These are phyloP conservation scores for Phlebopus sp. DNA, from an alignment of 1,284 basidiomycete species.

Conservation along the genomic window DNA sequence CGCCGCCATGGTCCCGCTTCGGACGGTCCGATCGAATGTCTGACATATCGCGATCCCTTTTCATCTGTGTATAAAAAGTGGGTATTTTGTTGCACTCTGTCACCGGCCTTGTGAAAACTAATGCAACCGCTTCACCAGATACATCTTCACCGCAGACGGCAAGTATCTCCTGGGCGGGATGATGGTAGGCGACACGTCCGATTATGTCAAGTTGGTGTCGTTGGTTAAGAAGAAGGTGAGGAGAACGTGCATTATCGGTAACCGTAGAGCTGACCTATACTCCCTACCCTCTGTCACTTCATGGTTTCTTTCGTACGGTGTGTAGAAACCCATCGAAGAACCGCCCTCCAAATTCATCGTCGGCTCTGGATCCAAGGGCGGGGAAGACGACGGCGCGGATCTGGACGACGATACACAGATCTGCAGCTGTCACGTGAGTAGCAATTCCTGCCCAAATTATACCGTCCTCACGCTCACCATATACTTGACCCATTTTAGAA, in stretches of 20 bases:
- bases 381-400: slow-evolving; percentile 60
- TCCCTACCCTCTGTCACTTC: background rate
- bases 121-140: slow-evolving; percentile 25
- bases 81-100: slow-evolving; percentile 3
- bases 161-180: slow-evolving; percentile 75
- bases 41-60: slow-evolving; percentile 76
- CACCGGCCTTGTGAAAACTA: background rate
- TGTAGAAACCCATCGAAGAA: slow-evolving; percentile 59
- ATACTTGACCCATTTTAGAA: slow-evolving; percentile 40
- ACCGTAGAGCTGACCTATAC: background rate
- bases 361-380: slow-evolving; percentile 45
- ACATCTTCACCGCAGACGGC: slow-evolving; percentile 75
- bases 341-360: slow-evolving; percentile 69
- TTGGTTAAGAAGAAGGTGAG: slow-evolving; percentile 68
- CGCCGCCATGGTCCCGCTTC: slow-evolving; percentile 23
- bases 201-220: slow-evolving; percentile 69
- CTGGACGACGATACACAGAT: slow-evolving; percentile 72
- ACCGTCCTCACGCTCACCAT: too few relatives aligned
- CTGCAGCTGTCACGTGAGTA: slow-evolving; percentile 59
- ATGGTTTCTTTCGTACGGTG: slow-evolving; percentile 1
- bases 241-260: background rate
- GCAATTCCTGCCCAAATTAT: background rate
- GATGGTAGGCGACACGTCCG: slow-evolving; percentile 76
- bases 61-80: slow-evolving; percentile 70
- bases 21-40: slow-evolving; percentile 55